Percentiles rank a stretch among this genome's conserved stretches.
Conservation (phyloP, 75 land plant genomes). For the Sequoia sempervirens region DNA sequence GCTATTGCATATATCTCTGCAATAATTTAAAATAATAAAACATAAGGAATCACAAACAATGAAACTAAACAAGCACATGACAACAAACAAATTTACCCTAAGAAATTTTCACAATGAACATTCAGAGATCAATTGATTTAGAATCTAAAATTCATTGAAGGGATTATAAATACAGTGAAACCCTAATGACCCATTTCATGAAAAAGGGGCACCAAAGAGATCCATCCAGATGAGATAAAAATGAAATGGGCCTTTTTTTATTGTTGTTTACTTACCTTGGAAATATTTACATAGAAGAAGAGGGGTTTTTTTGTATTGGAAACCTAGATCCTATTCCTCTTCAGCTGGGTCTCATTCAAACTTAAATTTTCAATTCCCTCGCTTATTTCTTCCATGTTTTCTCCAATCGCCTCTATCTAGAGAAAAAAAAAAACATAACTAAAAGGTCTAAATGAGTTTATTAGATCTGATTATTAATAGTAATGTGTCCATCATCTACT, state of each 20-base stretch:
- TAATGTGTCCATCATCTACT: not conserved
- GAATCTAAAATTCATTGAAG: not conserved
- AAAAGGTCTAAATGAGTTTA: not conserved
- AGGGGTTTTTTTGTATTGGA: slow-evolving; percentile 92
- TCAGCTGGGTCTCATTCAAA: slow-evolving; percentile 31
- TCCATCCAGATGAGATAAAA: not conserved
- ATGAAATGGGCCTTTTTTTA: not conserved
- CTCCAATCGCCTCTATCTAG: not conserved
- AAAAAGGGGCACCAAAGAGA: not conserved
- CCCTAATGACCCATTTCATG: not conserved
- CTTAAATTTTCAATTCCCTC: slow-evolving; percentile 24
- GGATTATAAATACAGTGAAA: not conserved
- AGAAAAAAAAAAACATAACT: not conserved
- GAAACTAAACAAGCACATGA: not conserved
- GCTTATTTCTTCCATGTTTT: slow-evolving; percentile 35
- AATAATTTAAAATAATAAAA: slow-evolving; percentile 1
- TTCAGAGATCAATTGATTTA: not conserved
- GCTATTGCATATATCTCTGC: slow-evolving; percentile 81
- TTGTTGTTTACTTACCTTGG: slow-evolving; percentile 42
- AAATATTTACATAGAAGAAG: slow-evolving; percentile 86
- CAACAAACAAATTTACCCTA: not conserved
- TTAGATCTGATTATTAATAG: not conserved
- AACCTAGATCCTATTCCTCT: slow-evolving; percentile 88
- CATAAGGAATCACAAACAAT: not conserved
- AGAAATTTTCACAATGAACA: not conserved